These are phyloP conservation scores for Nissolia schottii DNA, from an alignment of 306 rosid genomes.

Conservation along the genomic window DNA sequence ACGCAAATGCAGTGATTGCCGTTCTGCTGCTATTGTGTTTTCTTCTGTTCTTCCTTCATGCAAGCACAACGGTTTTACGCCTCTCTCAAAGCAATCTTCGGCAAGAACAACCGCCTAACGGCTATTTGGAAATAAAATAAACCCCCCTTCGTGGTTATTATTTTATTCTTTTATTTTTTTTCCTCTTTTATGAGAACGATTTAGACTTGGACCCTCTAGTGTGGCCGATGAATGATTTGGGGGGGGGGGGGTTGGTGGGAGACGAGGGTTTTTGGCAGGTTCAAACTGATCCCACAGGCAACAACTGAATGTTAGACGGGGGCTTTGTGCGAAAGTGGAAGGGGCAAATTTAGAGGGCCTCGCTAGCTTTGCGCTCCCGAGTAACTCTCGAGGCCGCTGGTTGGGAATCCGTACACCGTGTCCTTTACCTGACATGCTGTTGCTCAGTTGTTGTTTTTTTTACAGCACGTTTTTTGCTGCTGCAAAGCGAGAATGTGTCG, in stretches of 20 bases:
- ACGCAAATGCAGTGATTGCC: background rate
- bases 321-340: background rate
- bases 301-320: background rate
- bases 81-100: background rate
- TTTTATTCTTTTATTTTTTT: no score
- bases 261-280: background rate
- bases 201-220: background rate
- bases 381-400: constrained; percentile 18
- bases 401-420: background rate
- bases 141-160: no score
- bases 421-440: background rate
- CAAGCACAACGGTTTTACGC: background rate
- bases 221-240: no score
- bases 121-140: background rate
- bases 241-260: background rate
- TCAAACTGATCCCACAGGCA: background rate
- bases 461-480: background rate
- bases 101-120: background rate
- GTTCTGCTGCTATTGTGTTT: background rate
- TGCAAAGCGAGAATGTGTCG: background rate
- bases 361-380: constrained; percentile 21
- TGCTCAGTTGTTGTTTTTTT: constrained; percentile 17
- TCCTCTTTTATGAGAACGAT: no score
- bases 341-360: background rate
- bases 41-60: background rate